A percentile compares a stretch with the other conserved stretches of the same genome.
phyloP scores from a whole-genome alignment of 495 filamentous ascomycete species.

The Penicillium ochrochloron region DNA sequence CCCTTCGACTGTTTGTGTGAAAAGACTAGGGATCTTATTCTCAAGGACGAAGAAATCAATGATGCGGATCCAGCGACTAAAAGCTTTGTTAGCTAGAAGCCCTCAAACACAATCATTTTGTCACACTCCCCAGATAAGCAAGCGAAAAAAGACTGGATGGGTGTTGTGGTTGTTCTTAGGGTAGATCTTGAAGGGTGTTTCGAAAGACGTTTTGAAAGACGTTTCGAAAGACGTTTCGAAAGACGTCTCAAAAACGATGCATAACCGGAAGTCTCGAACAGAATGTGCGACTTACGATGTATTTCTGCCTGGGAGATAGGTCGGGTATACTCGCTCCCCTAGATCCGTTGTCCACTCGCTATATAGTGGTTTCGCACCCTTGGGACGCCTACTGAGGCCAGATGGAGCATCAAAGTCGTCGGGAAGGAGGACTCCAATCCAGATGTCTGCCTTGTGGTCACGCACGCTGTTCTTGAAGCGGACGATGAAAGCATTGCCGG shows the following conservation, averaged over 20 bases:
- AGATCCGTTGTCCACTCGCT: conserved; percentile 13
- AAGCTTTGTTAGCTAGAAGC: background rate
- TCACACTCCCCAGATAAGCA: background rate
- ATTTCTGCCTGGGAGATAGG: conserved; percentile 29
- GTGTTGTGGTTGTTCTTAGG: background rate
- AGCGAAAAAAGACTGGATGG: too few relatives aligned
- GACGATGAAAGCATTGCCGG: conserved; percentile 18
- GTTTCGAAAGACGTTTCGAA: background rate
- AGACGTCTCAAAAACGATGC: background rate
- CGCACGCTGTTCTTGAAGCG: conserved; percentile 26
- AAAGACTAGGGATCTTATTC: background rate
- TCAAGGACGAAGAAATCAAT: conserved; percentile 19
- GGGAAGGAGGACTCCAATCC: conserved; percentile 20
- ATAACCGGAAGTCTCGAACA: background rate
- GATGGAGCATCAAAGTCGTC: conserved; percentile 10
- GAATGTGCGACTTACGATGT: conserved; percentile 23
- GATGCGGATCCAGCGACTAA: conserved; percentile 5
- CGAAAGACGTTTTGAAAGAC: background rate
- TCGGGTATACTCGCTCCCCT: conserved; percentile 19
- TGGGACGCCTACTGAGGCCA: conserved; percentile 11
- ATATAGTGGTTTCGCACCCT: conserved; percentile 10
- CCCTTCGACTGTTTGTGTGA: background rate
- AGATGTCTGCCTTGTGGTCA: conserved; percentile 22
- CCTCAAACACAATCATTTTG: background rate
- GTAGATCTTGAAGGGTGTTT: background rate